A percentile compares a stretch with the other conserved stretches of the same genome.
Evolutionary conservation across 345 rosid genomes (phyloP).

Genomic region (Hibiscus tridactylites): DNA sequence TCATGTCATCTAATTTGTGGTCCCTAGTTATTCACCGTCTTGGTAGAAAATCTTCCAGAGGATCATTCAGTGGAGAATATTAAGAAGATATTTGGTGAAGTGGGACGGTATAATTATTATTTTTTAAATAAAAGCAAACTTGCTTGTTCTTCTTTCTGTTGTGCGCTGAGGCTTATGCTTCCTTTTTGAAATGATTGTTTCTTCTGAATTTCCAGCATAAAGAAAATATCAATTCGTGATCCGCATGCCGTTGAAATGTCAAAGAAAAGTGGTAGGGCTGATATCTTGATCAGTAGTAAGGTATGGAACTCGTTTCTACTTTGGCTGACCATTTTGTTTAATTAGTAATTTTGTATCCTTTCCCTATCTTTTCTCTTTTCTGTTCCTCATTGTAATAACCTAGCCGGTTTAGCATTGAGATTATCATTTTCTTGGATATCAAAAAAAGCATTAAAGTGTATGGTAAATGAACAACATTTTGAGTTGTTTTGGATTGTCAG

Average conservation of each 20-base stretch:
- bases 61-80: constrained; percentile 75
- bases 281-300: constrained; percentile 45
- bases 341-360: not conserved
- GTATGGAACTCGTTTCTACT: constrained; percentile 25
- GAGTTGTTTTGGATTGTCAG: not conserved
- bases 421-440: no score
- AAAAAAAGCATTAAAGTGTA: no score
- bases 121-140: not conserved
- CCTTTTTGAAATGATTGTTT: not conserved
- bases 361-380: not conserved
- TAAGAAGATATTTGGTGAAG: constrained; percentile 51
- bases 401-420: not conserved
- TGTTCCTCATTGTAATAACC: not conserved
- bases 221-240: constrained; percentile 40
- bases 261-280: constrained; percentile 47
- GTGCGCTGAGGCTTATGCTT: constrained; percentile 3
- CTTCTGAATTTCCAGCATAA: constrained; percentile 38
- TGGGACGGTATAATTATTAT: constrained; percentile 53
- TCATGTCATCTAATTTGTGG: constrained; percentile 25
- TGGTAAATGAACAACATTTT: not conserved
- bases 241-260: constrained; percentile 52
- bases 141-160: constrained; percentile 2
- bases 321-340: not conserved
- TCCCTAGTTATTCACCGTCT: constrained; percentile 61
- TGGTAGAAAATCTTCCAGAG: constrained; percentile 90